Evolutionary conservation across 192 early-diverging fungal genomes (phyloP).

Genomic region (Rhizophagus sp.): DNA sequence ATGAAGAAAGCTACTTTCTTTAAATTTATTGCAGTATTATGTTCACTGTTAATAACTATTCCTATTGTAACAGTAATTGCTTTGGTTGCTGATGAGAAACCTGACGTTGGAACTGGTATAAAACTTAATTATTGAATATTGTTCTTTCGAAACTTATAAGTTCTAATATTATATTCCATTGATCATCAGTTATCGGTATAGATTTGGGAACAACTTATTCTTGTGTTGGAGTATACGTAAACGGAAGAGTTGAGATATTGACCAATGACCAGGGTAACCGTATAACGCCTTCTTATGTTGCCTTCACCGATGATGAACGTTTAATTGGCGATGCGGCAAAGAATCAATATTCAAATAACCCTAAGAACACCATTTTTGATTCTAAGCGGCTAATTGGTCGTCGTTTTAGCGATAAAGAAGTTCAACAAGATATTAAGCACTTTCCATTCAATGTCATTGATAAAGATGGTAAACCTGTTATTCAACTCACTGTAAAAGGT

Average conservation of each 20-base stretch:
- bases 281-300: constrained; percentile 94
- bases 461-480: constrained; percentile 81
- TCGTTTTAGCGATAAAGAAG: constrained; percentile 85
- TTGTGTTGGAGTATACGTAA: constrained; percentile 92
- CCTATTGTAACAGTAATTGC: neutral
- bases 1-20: constrained; percentile 25
- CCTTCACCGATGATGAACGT: constrained; percentile 89
- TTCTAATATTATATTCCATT: neutral
- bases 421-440: constrained; percentile 93
- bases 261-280: constrained; percentile 97
- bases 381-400: constrained; percentile 93
- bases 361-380: constrained; percentile 90
- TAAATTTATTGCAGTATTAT: neutral
- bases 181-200: constrained; percentile 78
- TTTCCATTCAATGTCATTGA: constrained; percentile 89
- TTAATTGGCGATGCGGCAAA: constrained; percentile 94
- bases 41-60: constrained; percentile 15
- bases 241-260: constrained; percentile 96
- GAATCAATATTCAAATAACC: constrained; percentile 91
- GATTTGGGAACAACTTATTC: constrained; percentile 96
- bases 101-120: constrained; percentile 1
- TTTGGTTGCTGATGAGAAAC: constrained; percentile 13
- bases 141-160: neutral
- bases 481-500: constrained; percentile 86
- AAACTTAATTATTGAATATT: neutral